Base-by-base conservation (phyloP, 352 stramenopile species). In the Phytophthora vignae region DNA sequence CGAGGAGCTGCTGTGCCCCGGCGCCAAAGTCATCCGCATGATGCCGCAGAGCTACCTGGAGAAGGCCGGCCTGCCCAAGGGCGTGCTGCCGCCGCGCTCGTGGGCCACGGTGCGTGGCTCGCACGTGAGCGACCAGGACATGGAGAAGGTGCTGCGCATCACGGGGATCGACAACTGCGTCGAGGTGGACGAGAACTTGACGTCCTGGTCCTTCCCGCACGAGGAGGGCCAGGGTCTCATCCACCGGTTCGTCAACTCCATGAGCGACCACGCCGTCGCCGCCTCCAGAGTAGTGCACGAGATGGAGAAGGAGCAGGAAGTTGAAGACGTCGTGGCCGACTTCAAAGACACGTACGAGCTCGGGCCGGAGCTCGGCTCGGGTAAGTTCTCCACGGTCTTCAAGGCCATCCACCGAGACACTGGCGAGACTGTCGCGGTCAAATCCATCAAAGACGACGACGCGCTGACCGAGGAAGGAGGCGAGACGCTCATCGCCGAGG, bases 1-100 rank as follows among this genome's bases (percentile, higher is more conserved):
- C 5, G 85, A 90, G 64, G 46, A 74, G 5, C 71, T 93, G 44
- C 69, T 93, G 48, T 84, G 79, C 55, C 85, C 85, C 0, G 82
- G 83, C 9, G 85, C 85, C 29, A 90, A 88, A 60, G 85, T 93
- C 55, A 90, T 93, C 56, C 85, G 83, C 55, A 88, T 93, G 76
- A 91, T 93, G 82, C 82, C 85, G 33, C 76, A 90, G 56, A 83
- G 64, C 19, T 83, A 90, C 40, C 64, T 90, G 52, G 83, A 91
- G 60, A 73, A 67, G 36, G 74, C 78, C n/a, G 85, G 83, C 1
- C 63, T 93, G 33, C 81, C 81, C 3, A 89, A 82, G 31, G 82
- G 79, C 1, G 61, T 90, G 14, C 66, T 91, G 3, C 82, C 85
- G 17, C 70, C 73, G 3, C 56, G 69, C 2, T 81, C 79, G 4